Base-by-base conservation (phyloP, 176 grass and related monocot species). In the Musa schizocarpa region DNA sequence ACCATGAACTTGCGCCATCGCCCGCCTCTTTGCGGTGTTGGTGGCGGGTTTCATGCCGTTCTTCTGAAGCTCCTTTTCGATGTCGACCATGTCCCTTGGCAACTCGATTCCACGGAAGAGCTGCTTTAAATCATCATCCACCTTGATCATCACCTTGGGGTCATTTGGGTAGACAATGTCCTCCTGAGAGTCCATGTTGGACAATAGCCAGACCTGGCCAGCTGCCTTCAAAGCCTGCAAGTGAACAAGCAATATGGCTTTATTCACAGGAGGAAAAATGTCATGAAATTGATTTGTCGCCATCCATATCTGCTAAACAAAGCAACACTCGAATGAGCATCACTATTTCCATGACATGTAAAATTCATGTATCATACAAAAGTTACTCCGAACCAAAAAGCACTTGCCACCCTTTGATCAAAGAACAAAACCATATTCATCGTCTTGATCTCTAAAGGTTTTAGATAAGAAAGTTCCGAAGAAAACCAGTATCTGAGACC, bases 111-210 rank as follows among this genome's bases (percentile, higher is more conserved):
- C 74, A 5, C 85, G 78, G 68, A 86, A 96, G 25, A 88, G 78
- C 63, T 82, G 79, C 80, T 96, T 92, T 68, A 96, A 27, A 65
- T 96, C 92, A 63, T 92, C 92, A 58, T 92, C 89, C 8, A 89
- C 84, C 79, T 84, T 92, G 63, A 96, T 77, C 82, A 80, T 81
- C n/a, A 72, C 80, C 73, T 92, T 92, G 2, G 92, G 89, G 66
- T 96, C 89, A 50, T 96, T 92, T 34, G 92, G 89, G 63, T 92
- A 92, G 2, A 84, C 87, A 13, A 96, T 96, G 80, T 92, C 92
- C 83, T 92, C 89, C 82, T 96, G 92, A 1, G 87, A 92, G 34
- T 96, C 89, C 89, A 92, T 92, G 82, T 92, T 96, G 68, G 92
- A 87, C 48, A 96, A 74, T 20, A 96, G 72, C 89, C 89, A 96